Percentiles rank a stretch among this genome's conserved stretches.
Evolutionary conservation across 2,329 filamentous ascomycete species (phyloP).

Genomic region (Xylaria sp.): DNA sequence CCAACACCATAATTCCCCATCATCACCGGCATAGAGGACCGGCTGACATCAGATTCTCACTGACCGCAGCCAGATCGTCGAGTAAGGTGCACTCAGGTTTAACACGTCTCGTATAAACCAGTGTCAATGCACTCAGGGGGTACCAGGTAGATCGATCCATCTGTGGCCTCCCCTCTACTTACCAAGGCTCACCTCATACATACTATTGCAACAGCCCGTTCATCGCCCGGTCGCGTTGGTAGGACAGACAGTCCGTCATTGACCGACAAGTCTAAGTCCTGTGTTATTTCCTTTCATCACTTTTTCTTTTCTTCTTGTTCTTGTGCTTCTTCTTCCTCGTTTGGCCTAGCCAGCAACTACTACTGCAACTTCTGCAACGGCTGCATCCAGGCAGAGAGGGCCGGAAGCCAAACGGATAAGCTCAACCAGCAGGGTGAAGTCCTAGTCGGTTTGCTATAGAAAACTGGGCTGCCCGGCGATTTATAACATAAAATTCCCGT

Average conservation of each 20-base stretch:
- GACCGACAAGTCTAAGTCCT: constrained; percentile 28
- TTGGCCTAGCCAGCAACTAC: constrained; percentile 14
- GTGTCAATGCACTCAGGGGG: constrained; percentile 15
- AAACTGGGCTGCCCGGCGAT: constrained; percentile 19
- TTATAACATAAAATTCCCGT: constrained; percentile 19
- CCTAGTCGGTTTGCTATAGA: constrained; percentile 17
- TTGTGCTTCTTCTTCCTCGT: constrained; percentile 10
- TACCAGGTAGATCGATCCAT: background rate
- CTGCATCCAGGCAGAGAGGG: constrained; percentile 7
- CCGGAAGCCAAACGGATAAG: constrained; percentile 8
- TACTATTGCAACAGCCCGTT: background rate
- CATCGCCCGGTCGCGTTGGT: constrained; percentile 41
- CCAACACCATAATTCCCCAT: background rate
- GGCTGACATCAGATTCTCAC: constrained; percentile 20
- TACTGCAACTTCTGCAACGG: too few species aligned
- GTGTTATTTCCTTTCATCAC: constrained; percentile 7
- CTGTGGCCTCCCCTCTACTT: background rate
- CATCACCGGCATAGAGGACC: constrained; percentile 4
- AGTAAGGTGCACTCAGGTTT: constrained; percentile 16
- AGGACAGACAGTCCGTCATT: constrained; percentile 39
- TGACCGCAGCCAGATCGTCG: constrained; percentile 13
- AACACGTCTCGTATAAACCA: constrained; percentile 21
- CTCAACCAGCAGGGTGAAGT: constrained; percentile 6
- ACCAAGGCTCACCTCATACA: background rate
- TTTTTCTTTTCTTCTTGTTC: constrained; percentile 9